Evolutionary conservation across 345 rosid species (phyloP), one percentile per base, ranked within the genome.

Genomic region (Lepidium didymum): DNA sequence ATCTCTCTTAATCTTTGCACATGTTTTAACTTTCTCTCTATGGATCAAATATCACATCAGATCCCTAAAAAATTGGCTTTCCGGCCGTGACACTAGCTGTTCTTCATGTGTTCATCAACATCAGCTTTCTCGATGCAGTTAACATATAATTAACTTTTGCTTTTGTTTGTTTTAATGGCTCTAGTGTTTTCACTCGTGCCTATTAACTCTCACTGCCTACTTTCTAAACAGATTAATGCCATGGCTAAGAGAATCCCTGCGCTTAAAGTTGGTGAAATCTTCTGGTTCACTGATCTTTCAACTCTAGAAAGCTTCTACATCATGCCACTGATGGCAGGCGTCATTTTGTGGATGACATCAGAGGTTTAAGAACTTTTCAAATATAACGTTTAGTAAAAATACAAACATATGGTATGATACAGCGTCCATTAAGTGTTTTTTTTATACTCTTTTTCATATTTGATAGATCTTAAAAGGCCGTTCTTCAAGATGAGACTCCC

Each of bases 211-310:
- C 40, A 3, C 14, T 5, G 1, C 54, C 35, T 54, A 14, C 31
- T 41, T 16, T 40, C 12, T 12, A 8, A 57, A 45, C 76, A 80
- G 91, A 79, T 86, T 27, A 12, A 34, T 27, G 76, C 75, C 74
- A 84, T 86, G 92, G 85, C 76, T 41, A 83, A 79, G 75, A 84
- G 79, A 41, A 77, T 79, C 50, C 83, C 84, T 77, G 81, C 21
- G 21, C 21, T 19, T 19, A 19, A 19, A 19, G 21, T 1, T 19
- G 21, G 21, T 19, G 21, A 2, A 19, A 19, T 19, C 21, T 19
- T 19, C 21, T 19, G 21, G 21, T 19, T 19, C 21, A 19, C 21
- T 19, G 21, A 85, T 67, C 84, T 85, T 59, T 68, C 83, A 13
- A 75, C 82, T 49, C 75, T 80, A 21, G 85, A 86, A 75, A 80